These are phyloP conservation scores for Erysiphe pulchra DNA, from an alignment of 2,329 filamentous ascomycete genomes.

Conservation along the genomic window DNA sequence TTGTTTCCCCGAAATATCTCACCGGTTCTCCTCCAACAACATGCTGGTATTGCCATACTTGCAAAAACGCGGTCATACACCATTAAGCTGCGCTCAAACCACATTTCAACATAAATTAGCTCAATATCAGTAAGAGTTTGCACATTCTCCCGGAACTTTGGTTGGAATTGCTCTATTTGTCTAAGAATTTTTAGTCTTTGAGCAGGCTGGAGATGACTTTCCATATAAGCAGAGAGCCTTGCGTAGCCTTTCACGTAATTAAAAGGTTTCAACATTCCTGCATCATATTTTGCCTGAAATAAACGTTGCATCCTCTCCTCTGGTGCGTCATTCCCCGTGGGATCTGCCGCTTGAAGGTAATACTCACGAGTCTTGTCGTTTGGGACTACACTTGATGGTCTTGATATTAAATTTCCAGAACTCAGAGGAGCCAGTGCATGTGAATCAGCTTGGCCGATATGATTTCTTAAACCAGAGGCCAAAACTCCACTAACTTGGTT, in stretches of 20 bases:
- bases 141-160: conserved; percentile 88
- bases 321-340: conserved; percentile 60
- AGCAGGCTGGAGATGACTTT: conserved; percentile 54
- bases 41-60: conserved; percentile 94
- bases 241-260: conserved; percentile 97
- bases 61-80: conserved; percentile 97
- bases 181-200: conserved; percentile 80
- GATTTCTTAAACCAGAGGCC: conserved; percentile 21
- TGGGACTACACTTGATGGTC: conserved; percentile 33
- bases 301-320: conserved; percentile 91
- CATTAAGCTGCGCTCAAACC: conserved; percentile 91
- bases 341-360: conserved; percentile 90
- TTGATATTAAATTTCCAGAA: conserved; percentile 26
- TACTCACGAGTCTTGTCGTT: conserved; percentile 51
- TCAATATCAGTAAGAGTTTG: conserved; percentile 83
- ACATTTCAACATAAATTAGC: conserved; percentile 90
- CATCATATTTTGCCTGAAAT: conserved; percentile 85
- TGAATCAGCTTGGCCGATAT: conserved; percentile 11
- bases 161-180: conserved; percentile 77
- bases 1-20: conserved; percentile 96
- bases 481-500: conserved; percentile 25
- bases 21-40: conserved; percentile 86
- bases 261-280: conserved; percentile 82
- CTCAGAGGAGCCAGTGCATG: conserved; percentile 11
- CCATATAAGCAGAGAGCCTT: conserved; percentile 72